phyloP scores from a whole-genome alignment of 306 rosid genomes.

The Acmispon strigosus region DNA sequence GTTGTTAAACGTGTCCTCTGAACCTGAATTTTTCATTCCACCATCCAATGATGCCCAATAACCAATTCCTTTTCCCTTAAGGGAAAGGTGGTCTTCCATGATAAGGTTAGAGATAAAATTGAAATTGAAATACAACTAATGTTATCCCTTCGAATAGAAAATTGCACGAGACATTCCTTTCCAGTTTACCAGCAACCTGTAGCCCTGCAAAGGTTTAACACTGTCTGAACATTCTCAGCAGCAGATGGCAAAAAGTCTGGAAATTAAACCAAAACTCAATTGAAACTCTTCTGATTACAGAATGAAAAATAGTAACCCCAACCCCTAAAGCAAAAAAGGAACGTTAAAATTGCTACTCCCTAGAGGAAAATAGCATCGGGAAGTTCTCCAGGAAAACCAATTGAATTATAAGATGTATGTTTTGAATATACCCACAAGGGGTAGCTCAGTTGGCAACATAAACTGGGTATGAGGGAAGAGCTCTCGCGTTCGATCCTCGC shows the following conservation, averaged over 20 bases:
- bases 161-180: constrained; percentile 15
- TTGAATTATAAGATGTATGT: background rate
- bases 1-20: constrained; percentile 51
- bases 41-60: constrained; percentile 42
- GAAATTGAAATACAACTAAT: background rate
- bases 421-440: background rate
- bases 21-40: constrained; percentile 32
- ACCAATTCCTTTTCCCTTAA: constrained; percentile 36
- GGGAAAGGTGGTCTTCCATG: constrained; percentile 50
- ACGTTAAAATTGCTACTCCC: background rate
- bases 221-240: background rate
- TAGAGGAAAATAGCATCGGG: background rate
- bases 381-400: background rate
- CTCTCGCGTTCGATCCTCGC: too few relatives aligned
- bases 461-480: too few relatives aligned
- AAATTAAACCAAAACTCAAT: constrained; percentile 2
- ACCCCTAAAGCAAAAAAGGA: background rate
- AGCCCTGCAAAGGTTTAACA: constrained; percentile 8
- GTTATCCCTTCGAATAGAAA: constrained; percentile 13
- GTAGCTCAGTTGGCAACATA: too few relatives aligned
- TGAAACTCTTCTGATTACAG: background rate
- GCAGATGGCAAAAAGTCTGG: background rate
- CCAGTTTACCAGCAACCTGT: constrained; percentile 9
- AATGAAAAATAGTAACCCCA: background rate
- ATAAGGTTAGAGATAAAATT: constrained; percentile 20